phyloP scores from a whole-genome alignment of 768 basidiomycete species.

The Hygrophoropsis aurantiaca region DNA sequence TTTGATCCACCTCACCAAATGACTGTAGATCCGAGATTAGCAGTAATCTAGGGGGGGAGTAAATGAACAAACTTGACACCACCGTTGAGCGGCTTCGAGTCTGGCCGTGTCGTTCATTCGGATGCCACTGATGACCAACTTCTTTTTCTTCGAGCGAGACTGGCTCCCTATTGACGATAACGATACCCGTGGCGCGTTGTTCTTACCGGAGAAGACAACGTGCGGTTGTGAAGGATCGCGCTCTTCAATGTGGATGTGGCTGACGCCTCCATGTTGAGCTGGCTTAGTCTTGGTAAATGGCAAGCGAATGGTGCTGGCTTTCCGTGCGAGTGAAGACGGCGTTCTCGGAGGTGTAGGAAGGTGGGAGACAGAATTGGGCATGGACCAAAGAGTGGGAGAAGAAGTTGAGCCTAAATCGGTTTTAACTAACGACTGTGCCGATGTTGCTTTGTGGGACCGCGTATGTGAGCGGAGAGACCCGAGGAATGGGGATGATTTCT shows the following conservation, averaged over 20 bases:
- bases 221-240: constrained; percentile 25
- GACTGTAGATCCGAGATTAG: constrained; percentile 38
- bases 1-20: constrained; percentile 76
- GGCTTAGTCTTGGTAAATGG: constrained; percentile 28
- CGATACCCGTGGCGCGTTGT: constrained; percentile 24
- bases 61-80: constrained; percentile 65
- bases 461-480: constrained; percentile 28
- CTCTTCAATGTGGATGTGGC: constrained; percentile 27
- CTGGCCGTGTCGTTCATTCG: constrained; percentile 56
- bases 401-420: constrained; percentile 19
- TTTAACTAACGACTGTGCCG: constrained; percentile 36
- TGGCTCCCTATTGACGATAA: constrained; percentile 33
- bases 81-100: constrained; percentile 66
- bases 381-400: constrained; percentile 38
- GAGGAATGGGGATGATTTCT: constrained; percentile 32
- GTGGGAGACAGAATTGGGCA: constrained; percentile 39
- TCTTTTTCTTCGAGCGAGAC: constrained; percentile 54
- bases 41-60: not conserved
- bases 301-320: constrained; percentile 28
- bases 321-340: constrained; percentile 28
- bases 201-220: constrained; percentile 26
- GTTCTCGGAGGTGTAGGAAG: constrained; percentile 36
- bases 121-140: constrained; percentile 71
- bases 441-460: constrained; percentile 22
- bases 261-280: constrained; percentile 8